These are phyloP conservation scores for Sugiyamaella qingdaonensis DNA, from an alignment of 805 yeast genomes.

Conservation along the genomic window DNA sequence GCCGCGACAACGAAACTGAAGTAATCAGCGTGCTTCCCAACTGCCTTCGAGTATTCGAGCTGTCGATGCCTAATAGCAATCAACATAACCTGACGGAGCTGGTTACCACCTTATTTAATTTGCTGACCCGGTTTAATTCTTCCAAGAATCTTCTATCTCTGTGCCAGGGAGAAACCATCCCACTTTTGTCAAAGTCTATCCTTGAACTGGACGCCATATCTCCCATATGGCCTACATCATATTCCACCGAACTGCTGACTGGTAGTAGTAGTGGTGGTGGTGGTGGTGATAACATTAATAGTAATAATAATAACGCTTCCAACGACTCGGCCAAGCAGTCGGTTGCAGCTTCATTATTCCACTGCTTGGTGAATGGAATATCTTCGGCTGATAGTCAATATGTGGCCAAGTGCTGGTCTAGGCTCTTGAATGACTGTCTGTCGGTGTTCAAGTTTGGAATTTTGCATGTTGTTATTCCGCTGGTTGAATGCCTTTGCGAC, in stretches of 20 bases:
- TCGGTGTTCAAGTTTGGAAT: conserved; percentile 49
- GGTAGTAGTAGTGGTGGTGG: too few relatives aligned
- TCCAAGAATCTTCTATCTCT: not conserved
- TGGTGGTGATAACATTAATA: too few relatives aligned
- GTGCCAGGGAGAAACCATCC: not conserved
- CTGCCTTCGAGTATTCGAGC: conserved; percentile 1
- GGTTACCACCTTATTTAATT: not conserved
- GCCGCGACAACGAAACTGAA: not conserved
- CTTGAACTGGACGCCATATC: not conserved
- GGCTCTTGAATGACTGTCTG: conserved; percentile 49
- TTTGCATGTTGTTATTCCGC: conserved; percentile 50
- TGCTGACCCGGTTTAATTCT: not conserved
- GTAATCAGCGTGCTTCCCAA: not conserved
- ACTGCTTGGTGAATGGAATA: conserved; percentile 50
- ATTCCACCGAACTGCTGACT: conserved; percentile 50
- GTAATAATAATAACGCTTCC: not conserved
- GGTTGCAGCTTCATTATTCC: conserved; percentile 25
- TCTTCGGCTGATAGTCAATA: conserved; percentile 41
- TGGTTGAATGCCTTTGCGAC: conserved; percentile 48
- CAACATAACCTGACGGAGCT: not conserved
- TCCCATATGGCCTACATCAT: conserved; percentile 5
- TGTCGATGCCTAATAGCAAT: not conserved
- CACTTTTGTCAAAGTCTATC: conserved; percentile 6
- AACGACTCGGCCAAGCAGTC: not conserved
- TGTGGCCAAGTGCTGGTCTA: conserved; percentile 45